phyloP scores from a whole-genome alignment of 148 eudicot species.

The Linanthus parryae region DNA sequence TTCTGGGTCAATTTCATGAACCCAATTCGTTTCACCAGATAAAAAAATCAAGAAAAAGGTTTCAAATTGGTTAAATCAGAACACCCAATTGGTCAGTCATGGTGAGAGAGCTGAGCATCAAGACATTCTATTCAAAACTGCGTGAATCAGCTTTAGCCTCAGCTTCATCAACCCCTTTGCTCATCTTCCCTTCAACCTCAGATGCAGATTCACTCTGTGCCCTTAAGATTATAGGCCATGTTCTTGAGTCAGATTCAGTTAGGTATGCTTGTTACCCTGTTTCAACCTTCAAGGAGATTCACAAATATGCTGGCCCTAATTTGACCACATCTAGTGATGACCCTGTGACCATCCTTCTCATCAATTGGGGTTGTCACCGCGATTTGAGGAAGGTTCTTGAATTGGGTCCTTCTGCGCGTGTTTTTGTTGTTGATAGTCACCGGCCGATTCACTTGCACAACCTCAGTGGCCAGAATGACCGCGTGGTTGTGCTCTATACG shows the following conservation, averaged over 20 bases:
- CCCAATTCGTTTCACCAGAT: too few species aligned
- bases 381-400: slow-evolving; percentile 61
- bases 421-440: slow-evolving; percentile 91
- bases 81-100: too few species aligned
- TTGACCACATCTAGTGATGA: slow-evolving; percentile 38
- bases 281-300: slow-evolving; percentile 78
- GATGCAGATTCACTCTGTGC: slow-evolving; percentile 97
- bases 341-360: slow-evolving; percentile 63
- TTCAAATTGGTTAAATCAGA: too few species aligned
- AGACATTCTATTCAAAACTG: slow-evolving; percentile 50
- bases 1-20: too few species aligned
- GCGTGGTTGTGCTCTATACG: slow-evolving; percentile 75
- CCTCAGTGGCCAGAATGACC: slow-evolving; percentile 56
- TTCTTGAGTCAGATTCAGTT: slow-evolving; percentile 88
- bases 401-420: slow-evolving; percentile 44
- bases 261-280: slow-evolving; percentile 93
- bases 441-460: slow-evolving; percentile 95
- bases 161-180: slow-evolving; percentile 47
- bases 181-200: slow-evolving; percentile 90
- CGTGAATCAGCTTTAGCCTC: slow-evolving; percentile 44
- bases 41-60: too few species aligned
- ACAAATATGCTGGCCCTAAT: slow-evolving; percentile 57
- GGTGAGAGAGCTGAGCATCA: slow-evolving; percentile 73
- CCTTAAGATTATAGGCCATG: slow-evolving; percentile 63
- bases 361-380: slow-evolving; percentile 96